Conservation (phyloP, 768 basidiomycete species). For the Tylopilus plumbeoviolaceoides region DNA sequence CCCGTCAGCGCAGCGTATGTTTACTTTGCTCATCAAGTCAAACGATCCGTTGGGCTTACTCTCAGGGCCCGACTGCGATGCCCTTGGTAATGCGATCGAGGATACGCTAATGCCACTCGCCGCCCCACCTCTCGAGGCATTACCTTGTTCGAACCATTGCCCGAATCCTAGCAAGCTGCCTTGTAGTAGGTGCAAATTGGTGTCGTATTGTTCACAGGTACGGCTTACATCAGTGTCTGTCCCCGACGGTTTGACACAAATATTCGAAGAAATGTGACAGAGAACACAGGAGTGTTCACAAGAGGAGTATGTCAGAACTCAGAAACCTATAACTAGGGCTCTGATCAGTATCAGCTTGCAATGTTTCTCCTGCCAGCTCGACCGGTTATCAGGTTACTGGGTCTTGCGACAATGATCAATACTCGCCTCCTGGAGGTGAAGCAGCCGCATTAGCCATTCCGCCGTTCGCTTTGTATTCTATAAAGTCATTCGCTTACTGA, state of each 20-base stretch:
- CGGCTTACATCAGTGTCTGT: background rate
- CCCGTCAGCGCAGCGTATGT: background rate
- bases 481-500: background rate
- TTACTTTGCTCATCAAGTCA: slow-evolving; percentile 14
- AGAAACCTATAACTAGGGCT: background rate
- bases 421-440: background rate
- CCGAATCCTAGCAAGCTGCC: slow-evolving; percentile 21
- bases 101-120: slow-evolving; percentile 11
- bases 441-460: slow-evolving; percentile 11
- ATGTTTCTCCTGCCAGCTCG: background rate
- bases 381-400: background rate
- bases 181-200: slow-evolving; percentile 33
- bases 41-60: slow-evolving; percentile 17
- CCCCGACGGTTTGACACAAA: background rate
- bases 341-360: slow-evolving; percentile 15
- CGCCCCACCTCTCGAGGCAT: slow-evolving; percentile 20
- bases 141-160: slow-evolving; percentile 36
- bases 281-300: slow-evolving; percentile 36
- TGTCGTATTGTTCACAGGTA: slow-evolving; percentile 42
- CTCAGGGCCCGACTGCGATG: slow-evolving; percentile 16
- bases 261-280: slow-evolving; percentile 35
- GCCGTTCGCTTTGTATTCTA: slow-evolving; percentile 20
- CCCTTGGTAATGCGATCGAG: slow-evolving; percentile 13
- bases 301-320: slow-evolving; percentile 21
- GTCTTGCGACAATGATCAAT: slow-evolving; percentile 1